These are phyloP conservation scores for Handroanthus guayacan DNA, from an alignment of 257 asterid species.

Conservation along the genomic window DNA sequence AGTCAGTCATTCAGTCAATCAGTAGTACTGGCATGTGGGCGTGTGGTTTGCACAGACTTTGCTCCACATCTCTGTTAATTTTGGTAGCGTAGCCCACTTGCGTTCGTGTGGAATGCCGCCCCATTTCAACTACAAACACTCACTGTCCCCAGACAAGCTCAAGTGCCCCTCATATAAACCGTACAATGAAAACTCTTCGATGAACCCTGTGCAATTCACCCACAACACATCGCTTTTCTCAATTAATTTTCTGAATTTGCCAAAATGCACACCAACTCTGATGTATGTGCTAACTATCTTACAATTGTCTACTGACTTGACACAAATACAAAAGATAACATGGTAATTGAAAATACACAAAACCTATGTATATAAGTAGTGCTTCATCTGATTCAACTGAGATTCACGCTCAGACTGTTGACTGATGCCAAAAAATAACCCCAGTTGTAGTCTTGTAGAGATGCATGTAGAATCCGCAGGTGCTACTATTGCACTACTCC, in stretches of 20 bases:
- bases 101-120: background rate
- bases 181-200: background rate
- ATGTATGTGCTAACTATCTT: background rate
- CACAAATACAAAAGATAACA: slow-evolving; percentile 18
- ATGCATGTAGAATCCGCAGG: background rate
- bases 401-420: background rate
- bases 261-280: background rate
- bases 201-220: too few relatives aligned
- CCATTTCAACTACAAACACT: background rate
- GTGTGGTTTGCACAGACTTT: background rate
- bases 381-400: slow-evolving; percentile 21
- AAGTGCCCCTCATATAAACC: background rate
- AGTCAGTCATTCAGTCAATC: background rate
- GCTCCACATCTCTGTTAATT: background rate
- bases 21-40: background rate
- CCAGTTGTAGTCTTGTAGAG: background rate
- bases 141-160: background rate
- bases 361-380: background rate
- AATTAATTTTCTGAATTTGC: background rate
- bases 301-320: background rate
- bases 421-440: slow-evolving; percentile 10
- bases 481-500: slow-evolving; percentile 42
- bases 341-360: background rate
- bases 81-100: background rate
- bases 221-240: too few relatives aligned